Base-by-base conservation (phyloP, 768 basidiomycete genomes). In the Mycena vulgaris region DNA sequence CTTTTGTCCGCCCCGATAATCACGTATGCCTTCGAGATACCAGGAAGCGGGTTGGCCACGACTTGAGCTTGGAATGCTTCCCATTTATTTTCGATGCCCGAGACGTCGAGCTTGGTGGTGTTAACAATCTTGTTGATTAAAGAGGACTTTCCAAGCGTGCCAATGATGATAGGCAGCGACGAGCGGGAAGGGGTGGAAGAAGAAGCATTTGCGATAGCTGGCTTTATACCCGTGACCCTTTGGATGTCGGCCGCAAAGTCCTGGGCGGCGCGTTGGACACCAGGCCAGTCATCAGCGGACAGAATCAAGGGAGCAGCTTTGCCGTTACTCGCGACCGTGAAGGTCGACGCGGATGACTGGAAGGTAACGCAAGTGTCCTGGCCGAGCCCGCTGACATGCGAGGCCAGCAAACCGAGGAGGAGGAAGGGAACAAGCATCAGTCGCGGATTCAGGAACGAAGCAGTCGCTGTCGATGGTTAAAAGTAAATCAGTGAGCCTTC, bases 1-100 rank as follows among this genome's bases (percentile, higher is more conserved):
- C 92, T 82, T 78, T 91, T 90, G 77, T 93, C 92, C 2, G 89
- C 83, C 17, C 92, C 92, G 70, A 90, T 84, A 60, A 94, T 87
- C 45, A 93, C 88, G 79, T 92, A 90, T 35, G 89, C 92, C 62
- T 85, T 86, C 28, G 82, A 77, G 27, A 92, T 83, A 5, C 89
- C 90, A 47, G 89, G 86, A 4, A 90, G 78, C 9, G 90, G 89
- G 67, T 89, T 87, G 51, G 82, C 79, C 9, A 91, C 88, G 49
- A 87, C 84, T 60, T 80, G 79, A 4, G 88, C 80, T 69, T 88
- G 75, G 78, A 88, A 93, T 0, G 88, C 77, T 75, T 93, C 93
- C 93, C 93, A 93, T 68, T 89, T 82, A 2, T 91, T 91, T 64
- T 87, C 76, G 53, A 93, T 84, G 0, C 81, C 81, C 9, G 88